Evolutionary conservation across 2,329 filamentous ascomycete species (phyloP).

Genomic region (Pseudogymnoascus sp.): DNA sequence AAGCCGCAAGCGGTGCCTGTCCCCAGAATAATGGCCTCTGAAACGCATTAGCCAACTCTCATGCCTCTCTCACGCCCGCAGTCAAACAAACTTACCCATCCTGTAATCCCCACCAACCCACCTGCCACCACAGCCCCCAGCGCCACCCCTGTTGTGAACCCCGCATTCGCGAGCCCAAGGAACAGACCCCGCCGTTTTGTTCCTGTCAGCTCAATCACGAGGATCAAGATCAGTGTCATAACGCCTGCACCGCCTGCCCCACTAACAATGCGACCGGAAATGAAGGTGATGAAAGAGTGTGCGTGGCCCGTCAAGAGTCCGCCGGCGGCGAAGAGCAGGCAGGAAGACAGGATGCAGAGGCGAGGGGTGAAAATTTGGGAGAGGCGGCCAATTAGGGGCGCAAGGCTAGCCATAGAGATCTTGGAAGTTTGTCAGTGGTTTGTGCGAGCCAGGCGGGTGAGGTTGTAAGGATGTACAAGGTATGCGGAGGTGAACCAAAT

Average conservation of each 20-base stretch:
- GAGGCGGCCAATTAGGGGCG: constrained; percentile 64
- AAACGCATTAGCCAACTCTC: constrained; percentile 10
- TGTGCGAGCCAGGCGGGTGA: neutral
- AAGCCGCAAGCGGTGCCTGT: constrained; percentile 56
- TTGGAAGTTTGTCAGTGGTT: constrained; percentile 15
- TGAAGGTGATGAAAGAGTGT: constrained; percentile 50
- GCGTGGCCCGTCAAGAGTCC: constrained; percentile 57
- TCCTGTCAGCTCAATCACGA: constrained; percentile 65
- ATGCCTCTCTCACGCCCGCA: neutral
- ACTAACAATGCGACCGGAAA: constrained; percentile 58
- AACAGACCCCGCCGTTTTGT: constrained; percentile 62
- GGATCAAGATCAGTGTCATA: constrained; percentile 64
- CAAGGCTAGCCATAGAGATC: constrained; percentile 50
- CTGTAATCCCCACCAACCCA: constrained; percentile 51
- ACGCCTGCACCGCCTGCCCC: constrained; percentile 65
- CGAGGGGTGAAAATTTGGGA: constrained; percentile 66
- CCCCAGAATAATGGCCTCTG: constrained; percentile 65
- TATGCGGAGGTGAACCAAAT: constrained; percentile 79
- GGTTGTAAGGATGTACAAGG: constrained; percentile 37
- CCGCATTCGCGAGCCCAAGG: constrained; percentile 65
- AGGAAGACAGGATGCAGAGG: constrained; percentile 54
- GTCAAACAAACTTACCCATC: constrained; percentile 52
- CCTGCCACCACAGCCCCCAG: constrained; percentile 65
- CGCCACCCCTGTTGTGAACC: constrained; percentile 63
- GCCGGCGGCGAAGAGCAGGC: constrained; percentile 51